phyloP scores from a whole-genome alignment of 768 basidiomycete species.

The Termitomyces sp. region DNA sequence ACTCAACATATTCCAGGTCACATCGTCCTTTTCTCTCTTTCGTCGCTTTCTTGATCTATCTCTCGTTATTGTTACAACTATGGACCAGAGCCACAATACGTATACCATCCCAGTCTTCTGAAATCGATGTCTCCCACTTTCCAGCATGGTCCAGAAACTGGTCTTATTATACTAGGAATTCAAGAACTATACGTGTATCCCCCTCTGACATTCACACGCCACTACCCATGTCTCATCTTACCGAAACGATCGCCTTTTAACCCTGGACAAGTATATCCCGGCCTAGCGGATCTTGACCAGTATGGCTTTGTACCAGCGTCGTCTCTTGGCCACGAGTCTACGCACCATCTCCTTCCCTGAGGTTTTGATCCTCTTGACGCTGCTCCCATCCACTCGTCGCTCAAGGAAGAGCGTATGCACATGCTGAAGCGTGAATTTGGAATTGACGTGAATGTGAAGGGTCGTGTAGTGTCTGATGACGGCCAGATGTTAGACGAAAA shows the following conservation, averaged over 20 bases:
- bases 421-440: slow-evolving; percentile 73
- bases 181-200: slow-evolving; percentile 15
- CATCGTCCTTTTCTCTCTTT: slow-evolving; percentile 46
- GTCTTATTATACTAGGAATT: slow-evolving; percentile 40
- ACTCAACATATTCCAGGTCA: slow-evolving; percentile 20
- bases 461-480: slow-evolving; percentile 18
- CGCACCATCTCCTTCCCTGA: slow-evolving; percentile 52
- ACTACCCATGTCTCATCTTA: slow-evolving; percentile 23
- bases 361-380: slow-evolving; percentile 42
- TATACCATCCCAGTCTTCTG: slow-evolving; percentile 28
- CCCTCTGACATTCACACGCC: slow-evolving; percentile 26
- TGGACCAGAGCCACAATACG: slow-evolving; percentile 18
- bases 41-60: slow-evolving; percentile 32
- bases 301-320: slow-evolving; percentile 29
- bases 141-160: slow-evolving; percentile 62
- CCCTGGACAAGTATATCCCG: slow-evolving; percentile 26
- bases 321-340: slow-evolving; percentile 36
- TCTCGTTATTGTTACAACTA: slow-evolving; percentile 15
- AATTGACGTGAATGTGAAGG: slow-evolving; percentile 28
- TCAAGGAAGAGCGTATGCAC: slow-evolving; percentile 65
- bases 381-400: slow-evolving; percentile 38
- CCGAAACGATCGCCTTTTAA: slow-evolving; percentile 29
- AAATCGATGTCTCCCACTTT: slow-evolving; percentile 60
- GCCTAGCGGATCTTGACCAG: slow-evolving; percentile 20
- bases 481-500: slow-evolving; percentile 35